phyloP scores from a whole-genome alignment of 2,329 filamentous ascomycete species.

The Septoria petroselini region DNA sequence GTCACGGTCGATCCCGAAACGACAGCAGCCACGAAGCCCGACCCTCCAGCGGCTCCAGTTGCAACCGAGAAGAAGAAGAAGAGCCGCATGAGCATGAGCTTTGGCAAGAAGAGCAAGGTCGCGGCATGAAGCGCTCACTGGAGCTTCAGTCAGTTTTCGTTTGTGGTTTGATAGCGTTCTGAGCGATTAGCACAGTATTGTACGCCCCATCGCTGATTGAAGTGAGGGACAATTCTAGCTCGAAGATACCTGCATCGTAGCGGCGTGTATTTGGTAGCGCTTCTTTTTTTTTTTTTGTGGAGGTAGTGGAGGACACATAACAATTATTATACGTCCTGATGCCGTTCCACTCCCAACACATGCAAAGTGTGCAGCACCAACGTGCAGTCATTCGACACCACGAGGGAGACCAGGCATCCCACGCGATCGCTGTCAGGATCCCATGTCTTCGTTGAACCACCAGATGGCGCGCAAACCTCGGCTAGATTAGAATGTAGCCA shows the following conservation, averaged over 20 bases:
- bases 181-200: constrained; percentile 8
- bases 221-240: background rate
- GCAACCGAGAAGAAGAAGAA: constrained; percentile 26
- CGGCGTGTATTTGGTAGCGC: no score
- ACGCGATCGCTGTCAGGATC: constrained; percentile 1
- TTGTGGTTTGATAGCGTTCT: constrained; percentile 17
- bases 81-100: constrained; percentile 31
- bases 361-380: no score
- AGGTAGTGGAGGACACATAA: no score
- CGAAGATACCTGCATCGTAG: background rate
- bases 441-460: no score
- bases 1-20: constrained; percentile 23
- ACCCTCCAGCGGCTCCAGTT: constrained; percentile 5
- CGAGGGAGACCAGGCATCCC: constrained; percentile 2
- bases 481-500: no score
- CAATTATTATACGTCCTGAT: no score
- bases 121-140: background rate
- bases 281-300: no score
- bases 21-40: constrained; percentile 5
- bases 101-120: constrained; percentile 27
- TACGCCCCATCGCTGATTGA: background rate
- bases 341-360: no score
- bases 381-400: background rate
- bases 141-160: constrained; percentile 1
- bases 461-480: no score